phyloP scores from a whole-genome alignment of 495 filamentous ascomycete species.

The Pyrenopolyporus hunteri region DNA sequence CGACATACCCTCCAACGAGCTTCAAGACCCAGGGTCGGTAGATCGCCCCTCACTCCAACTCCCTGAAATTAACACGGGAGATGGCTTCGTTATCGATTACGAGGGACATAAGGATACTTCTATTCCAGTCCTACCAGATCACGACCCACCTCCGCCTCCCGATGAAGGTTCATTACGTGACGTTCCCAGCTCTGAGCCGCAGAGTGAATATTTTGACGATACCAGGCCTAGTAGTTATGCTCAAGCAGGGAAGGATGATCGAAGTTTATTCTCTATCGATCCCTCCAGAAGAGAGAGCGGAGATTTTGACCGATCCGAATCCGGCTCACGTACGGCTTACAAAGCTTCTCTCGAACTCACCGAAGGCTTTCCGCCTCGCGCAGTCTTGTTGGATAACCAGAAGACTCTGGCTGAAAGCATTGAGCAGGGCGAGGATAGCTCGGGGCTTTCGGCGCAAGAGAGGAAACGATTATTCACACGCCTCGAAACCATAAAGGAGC shows the following conservation, averaged over 20 bases:
- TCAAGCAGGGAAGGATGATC: constrained; percentile 41
- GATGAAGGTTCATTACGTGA: constrained; percentile 33
- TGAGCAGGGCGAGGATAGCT: constrained; percentile 28
- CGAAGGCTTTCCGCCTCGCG: constrained; percentile 35
- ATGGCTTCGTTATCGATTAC: constrained; percentile 42
- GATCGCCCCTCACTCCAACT: constrained; percentile 42
- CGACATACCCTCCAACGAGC: constrained; percentile 26
- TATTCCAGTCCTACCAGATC: constrained; percentile 44
- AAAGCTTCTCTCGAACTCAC: constrained; percentile 45
- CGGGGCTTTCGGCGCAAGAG: constrained; percentile 44
- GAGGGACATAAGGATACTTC: constrained; percentile 30
- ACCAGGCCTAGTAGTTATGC: constrained; percentile 52
- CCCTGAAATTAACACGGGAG: constrained; percentile 46
- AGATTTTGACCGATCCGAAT: constrained; percentile 39
- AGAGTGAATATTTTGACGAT: constrained; percentile 48
- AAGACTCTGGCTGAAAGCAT: constrained; percentile 41
- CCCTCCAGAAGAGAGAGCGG: constrained; percentile 44
- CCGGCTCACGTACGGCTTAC: constrained; percentile 45
- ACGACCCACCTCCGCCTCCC: constrained; percentile 44
- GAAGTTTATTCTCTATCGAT: constrained; percentile 35
- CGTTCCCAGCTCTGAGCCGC: constrained; percentile 31
- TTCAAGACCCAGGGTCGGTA: constrained; percentile 25
- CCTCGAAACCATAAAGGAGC: constrained; percentile 81
- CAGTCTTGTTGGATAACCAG: constrained; percentile 34
- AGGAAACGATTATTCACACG: constrained; percentile 64